These are phyloP conservation scores for Termitomyces sp. DNA, from an alignment of 768 basidiomycete genomes.

Conservation along the genomic window DNA sequence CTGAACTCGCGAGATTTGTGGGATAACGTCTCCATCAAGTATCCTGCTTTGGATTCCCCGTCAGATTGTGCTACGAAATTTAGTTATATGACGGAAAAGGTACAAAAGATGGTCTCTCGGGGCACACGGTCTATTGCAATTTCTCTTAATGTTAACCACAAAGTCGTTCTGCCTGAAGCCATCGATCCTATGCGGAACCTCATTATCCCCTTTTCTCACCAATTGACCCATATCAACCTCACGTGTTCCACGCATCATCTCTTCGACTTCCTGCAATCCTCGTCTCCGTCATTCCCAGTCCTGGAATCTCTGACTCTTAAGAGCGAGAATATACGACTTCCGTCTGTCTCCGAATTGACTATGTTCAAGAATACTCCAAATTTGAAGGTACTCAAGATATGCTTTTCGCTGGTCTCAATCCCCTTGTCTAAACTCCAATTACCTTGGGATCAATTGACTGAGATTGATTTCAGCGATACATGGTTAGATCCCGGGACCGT, in stretches of 20 bases:
- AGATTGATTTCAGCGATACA: neutral
- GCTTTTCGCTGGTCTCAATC: neutral
- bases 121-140: neutral
- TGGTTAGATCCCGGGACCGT: neutral
- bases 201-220: slow-evolving; percentile 1
- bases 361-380: neutral
- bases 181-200: neutral
- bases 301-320: neutral
- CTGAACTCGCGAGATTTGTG: neutral
- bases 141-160: neutral
- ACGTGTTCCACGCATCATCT: neutral
- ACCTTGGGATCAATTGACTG: neutral
- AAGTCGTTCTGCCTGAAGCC: neutral
- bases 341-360: neutral
- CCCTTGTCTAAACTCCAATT: neutral
- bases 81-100: neutral
- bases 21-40: neutral
- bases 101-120: neutral
- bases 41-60: neutral
- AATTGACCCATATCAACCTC: neutral
- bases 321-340: too few relatives aligned
- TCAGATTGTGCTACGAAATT: neutral
- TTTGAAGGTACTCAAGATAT: neutral
- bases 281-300: neutral
- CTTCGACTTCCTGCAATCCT: neutral